Percentiles rank a stretch among this genome's conserved stretches.
Evolutionary conservation across 2,329 filamentous ascomycete genomes (phyloP).

Genomic region (Colletotrichum orchidophilum): DNA sequence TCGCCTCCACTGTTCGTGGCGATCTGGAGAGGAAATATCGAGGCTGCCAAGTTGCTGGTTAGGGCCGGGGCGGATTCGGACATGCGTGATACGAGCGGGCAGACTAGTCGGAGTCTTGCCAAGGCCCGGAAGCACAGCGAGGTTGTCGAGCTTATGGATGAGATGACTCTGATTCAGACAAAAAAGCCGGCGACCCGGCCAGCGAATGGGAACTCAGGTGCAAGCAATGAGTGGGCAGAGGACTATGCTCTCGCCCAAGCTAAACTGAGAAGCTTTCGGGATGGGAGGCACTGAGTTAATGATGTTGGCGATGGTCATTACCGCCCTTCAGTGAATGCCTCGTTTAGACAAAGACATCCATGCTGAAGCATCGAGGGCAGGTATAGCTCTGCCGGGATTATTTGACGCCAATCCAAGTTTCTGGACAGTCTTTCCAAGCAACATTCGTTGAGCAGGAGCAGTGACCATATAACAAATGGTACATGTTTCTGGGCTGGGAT

Average conservation of each 20-base stretch:
- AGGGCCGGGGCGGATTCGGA: conserved; percentile 38
- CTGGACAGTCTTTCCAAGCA: not conserved
- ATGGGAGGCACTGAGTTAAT: not conserved
- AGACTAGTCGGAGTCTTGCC: conserved; percentile 15
- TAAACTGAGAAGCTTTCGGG: not conserved
- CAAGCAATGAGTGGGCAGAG: too few relatives aligned
- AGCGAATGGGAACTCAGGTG: not conserved
- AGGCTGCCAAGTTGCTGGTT: conserved; percentile 38
- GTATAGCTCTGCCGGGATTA: not conserved
- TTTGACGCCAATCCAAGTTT: not conserved
- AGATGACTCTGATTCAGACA: not conserved
- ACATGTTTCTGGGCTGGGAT: too few relatives aligned
- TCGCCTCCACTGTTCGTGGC: conserved; percentile 38
- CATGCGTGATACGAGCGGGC: not conserved
- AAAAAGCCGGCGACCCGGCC: not conserved
- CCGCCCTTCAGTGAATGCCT: not conserved
- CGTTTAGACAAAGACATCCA: not conserved
- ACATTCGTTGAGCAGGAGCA: not conserved
- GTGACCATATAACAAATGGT: not conserved
- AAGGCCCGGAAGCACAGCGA: not conserved
- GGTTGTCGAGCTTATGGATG: conserved; percentile 2
- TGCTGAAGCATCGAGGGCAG: not conserved
- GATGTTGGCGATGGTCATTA: too few relatives aligned
- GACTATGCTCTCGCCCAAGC: not conserved
- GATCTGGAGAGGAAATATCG: conserved; percentile 33